Percentiles rank a stretch among this genome's conserved stretches.
phyloP scores from a whole-genome alignment of 129 eudicot species.

The Flaveria brownii region DNA sequence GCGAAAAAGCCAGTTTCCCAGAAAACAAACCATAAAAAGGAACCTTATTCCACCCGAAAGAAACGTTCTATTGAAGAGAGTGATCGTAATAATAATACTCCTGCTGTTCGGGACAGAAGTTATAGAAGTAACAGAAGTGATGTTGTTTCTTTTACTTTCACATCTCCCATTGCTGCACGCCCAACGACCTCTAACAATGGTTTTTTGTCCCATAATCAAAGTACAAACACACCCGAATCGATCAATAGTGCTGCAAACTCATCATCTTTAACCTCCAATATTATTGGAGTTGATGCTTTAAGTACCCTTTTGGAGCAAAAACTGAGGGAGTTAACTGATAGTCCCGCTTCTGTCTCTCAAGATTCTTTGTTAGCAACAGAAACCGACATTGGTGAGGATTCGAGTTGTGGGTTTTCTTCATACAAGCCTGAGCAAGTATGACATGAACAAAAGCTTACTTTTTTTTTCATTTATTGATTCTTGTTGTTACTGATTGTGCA shows the following conservation, averaged over 20 bases:
- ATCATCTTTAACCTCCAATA: slow-evolving; percentile 43
- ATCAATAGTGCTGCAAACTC: slow-evolving; percentile 42
- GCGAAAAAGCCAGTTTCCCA: slow-evolving; percentile 46
- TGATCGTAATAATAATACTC: slow-evolving; percentile 33
- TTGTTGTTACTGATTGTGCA: background rate
- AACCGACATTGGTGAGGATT: slow-evolving; percentile 31
- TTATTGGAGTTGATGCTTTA: slow-evolving; percentile 70
- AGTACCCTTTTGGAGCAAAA: slow-evolving; percentile 77
- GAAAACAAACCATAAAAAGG: slow-evolving; percentile 51
- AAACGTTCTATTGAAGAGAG: slow-evolving; percentile 63
- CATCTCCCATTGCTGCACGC: slow-evolving; percentile 76
- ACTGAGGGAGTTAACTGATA: slow-evolving; percentile 61
- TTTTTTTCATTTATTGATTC: background rate
- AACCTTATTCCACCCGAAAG: slow-evolving; percentile 48
- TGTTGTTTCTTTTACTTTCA: slow-evolving; percentile 87
- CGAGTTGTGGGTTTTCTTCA: slow-evolving; percentile 38
- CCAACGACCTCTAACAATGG: slow-evolving; percentile 30
- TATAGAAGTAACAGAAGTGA: slow-evolving; percentile 56
- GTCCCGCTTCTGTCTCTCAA: slow-evolving; percentile 44
- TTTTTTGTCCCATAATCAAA: slow-evolving; percentile 34
- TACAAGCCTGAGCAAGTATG: slow-evolving; percentile 51
- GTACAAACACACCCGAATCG: slow-evolving; percentile 38
- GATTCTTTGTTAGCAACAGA: slow-evolving; percentile 35
- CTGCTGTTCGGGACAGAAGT: slow-evolving; percentile 46
- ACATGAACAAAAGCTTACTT: slow-evolving; percentile 12